Evolutionary conservation across 495 filamentous ascomycete species (phyloP).

Genomic region (Lasiosphaeria miniovina): DNA sequence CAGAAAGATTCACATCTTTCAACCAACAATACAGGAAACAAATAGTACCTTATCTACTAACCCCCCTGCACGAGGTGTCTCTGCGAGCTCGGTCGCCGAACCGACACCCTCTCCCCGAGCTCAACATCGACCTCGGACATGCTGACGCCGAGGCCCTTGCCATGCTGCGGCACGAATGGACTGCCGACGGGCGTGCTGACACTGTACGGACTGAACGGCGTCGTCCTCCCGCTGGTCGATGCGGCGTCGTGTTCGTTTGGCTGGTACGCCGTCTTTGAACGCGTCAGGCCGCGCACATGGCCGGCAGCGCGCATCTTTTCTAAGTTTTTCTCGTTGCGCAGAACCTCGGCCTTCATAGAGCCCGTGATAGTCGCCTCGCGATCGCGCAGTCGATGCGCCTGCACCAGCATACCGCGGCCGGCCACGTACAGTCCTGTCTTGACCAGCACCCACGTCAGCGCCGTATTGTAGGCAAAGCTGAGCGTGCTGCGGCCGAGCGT

Average conservation of each 20-base stretch:
- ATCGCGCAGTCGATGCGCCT: conserved; percentile 15
- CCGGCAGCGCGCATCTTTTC: conserved; percentile 20
- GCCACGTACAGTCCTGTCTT: conserved; percentile 21
- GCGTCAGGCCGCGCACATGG: conserved; percentile 14
- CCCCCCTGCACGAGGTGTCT: background rate
- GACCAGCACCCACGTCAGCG: conserved; percentile 18
- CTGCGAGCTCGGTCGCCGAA: background rate
- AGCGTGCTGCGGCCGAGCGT: conserved; percentile 12
- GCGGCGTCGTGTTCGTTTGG: background rate
- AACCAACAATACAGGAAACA: too few relatives aligned
- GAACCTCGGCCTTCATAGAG: conserved; percentile 25
- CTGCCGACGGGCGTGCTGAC: background rate
- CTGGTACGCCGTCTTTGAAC: background rate
- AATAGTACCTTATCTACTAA: too few relatives aligned
- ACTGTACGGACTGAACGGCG: conserved; percentile 8
- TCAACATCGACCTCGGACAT: conserved; percentile 4
- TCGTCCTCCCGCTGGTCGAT: background rate
- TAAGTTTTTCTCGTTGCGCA: conserved; percentile 24
- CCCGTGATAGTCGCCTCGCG: conserved; percentile 19
- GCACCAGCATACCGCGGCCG: conserved; percentile 13
- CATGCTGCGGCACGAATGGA: conserved; percentile 4
- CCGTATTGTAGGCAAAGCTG: conserved; percentile 21
- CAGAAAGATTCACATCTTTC: too few relatives aligned
- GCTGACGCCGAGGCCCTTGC: background rate
- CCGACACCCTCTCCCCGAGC: conserved; percentile 1